phyloP scores from a whole-genome alignment of 2,329 filamentous ascomycete genomes.

The Botrytis deweyae region DNA sequence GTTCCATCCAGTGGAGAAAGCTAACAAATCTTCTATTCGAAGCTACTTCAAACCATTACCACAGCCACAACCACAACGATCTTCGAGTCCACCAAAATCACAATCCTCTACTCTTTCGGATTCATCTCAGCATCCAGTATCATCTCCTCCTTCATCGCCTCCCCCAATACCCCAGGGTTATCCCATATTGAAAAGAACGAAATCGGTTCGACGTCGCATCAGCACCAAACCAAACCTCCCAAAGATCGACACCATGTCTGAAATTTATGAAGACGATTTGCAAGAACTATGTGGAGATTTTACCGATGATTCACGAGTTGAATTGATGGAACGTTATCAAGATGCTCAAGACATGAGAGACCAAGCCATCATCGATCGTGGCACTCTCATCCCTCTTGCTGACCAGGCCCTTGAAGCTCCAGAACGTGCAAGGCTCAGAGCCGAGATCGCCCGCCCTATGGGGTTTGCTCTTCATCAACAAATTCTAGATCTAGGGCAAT shows the following conservation, averaged over 20 bases:
- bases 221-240: conserved; percentile 26
- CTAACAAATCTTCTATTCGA: conserved; percentile 30
- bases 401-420: conserved; percentile 1
- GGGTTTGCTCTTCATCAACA: conserved; percentile 16
- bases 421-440: conserved; percentile 10
- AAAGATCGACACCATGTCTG: conserved; percentile 11
- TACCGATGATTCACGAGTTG: conserved; percentile 4
- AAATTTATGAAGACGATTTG: conserved; percentile 1
- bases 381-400: background rate
- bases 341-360: conserved; percentile 18
- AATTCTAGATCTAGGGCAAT: conserved; percentile 27
- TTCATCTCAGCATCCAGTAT: background rate
- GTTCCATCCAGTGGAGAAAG: conserved; percentile 21
- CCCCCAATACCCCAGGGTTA: conserved; percentile 2
- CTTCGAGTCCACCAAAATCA: conserved; percentile 25
- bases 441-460: background rate
- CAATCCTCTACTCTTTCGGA: conserved; percentile 17
- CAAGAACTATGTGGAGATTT: conserved; percentile 12
- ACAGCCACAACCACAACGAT: conserved; percentile 15
- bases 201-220: conserved; percentile 25
- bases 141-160: conserved; percentile 7
- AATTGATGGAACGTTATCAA: background rate
- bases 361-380: background rate
- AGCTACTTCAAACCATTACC: conserved; percentile 35
- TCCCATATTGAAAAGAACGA: conserved; percentile 24